Evolutionary conservation across 768 basidiomycete species (phyloP), one percentile per base, ranked within the genome.

Genomic region (Tylopilus subfusipes): DNA sequence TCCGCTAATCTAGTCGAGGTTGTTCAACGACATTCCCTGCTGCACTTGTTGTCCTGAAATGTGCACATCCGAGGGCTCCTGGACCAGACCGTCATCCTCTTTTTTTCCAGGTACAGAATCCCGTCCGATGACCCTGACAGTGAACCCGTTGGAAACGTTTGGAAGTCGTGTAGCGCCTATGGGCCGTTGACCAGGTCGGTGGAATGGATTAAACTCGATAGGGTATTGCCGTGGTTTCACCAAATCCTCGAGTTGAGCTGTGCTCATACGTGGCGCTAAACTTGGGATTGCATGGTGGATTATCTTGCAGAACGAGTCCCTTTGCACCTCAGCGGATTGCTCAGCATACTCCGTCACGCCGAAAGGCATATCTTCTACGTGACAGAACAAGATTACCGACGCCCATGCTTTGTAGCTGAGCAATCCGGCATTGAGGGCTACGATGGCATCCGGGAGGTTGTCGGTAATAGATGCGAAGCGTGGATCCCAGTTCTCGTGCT

Each of bases 401-500:
- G 59, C 49, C 78, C 78, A 80, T 14, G 68, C 60, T 4, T 50
- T 54, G 56, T 76, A 76, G 30, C 68, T 59, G 30, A 67, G 64
- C 22, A 77, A 58, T 25, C 74, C 76, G 2, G 76, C 75, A 55
- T 77, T 75, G 42, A 68, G 63, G 3, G 68, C 76, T 33, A 80
- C 59, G 50, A 80, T 65, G 18, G 73, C 78, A 57, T 80, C 75
- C 1, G 79, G 75, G 24, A 59, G 46, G 39, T 50, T 55, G 21
- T 60, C 47, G 22, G 33, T 31, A 18, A 65, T 40, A 22, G 67
- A 58, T 10, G 40, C 33, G 29, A 65, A 60, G 39, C 62, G 63
- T 38, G 64, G 66, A 3, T 63, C 61, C 66, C 68, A 67, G 52
- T 56, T 60, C 24, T 65, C 63, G 22, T 61, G 56, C 5, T 65